phyloP scores from a whole-genome alignment of 495 filamentous ascomycete species.

The Neurospora sp. region DNA sequence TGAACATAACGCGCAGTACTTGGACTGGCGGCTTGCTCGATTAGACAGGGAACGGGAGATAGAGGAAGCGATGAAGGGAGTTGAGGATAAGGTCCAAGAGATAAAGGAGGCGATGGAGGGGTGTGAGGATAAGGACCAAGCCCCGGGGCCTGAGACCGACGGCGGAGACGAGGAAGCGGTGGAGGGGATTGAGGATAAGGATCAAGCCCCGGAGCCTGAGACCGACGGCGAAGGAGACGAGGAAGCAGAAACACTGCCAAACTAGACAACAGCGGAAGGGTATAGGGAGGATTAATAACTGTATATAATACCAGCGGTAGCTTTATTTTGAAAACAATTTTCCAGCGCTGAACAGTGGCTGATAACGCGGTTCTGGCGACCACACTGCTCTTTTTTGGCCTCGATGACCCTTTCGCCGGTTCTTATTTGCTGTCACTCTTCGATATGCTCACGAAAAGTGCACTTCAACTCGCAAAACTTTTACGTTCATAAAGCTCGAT shows the following conservation, averaged over 20 bases:
- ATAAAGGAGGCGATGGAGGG: not conserved
- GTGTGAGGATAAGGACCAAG: not conserved
- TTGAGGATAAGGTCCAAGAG: not conserved
- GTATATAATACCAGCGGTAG: not conserved
- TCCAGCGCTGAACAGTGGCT: not conserved
- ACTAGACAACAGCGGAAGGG: not conserved
- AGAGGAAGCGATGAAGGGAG: not conserved
- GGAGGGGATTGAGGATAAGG: not conserved
- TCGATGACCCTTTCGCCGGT: not conserved
- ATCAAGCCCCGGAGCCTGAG: not conserved
- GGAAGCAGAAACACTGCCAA: not conserved
- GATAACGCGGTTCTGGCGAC: not conserved
- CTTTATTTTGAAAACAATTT: not conserved
- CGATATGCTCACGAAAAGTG: not conserved
- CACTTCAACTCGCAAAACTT: not conserved
- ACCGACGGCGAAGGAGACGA: not conserved
- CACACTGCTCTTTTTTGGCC: not conserved
- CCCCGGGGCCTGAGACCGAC: not conserved
- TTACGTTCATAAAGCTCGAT: not conserved
- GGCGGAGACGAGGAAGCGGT: not conserved
- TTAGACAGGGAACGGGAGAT: not conserved
- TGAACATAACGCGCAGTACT: not conserved
- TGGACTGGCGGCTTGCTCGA: not conserved
- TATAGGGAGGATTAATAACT: not conserved
- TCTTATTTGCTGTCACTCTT: not conserved